A percentile compares a stretch with the other conserved stretches of the same genome.
Conservation (phyloP, 768 basidiomycete genomes). For the Suillus decipiens region DNA sequence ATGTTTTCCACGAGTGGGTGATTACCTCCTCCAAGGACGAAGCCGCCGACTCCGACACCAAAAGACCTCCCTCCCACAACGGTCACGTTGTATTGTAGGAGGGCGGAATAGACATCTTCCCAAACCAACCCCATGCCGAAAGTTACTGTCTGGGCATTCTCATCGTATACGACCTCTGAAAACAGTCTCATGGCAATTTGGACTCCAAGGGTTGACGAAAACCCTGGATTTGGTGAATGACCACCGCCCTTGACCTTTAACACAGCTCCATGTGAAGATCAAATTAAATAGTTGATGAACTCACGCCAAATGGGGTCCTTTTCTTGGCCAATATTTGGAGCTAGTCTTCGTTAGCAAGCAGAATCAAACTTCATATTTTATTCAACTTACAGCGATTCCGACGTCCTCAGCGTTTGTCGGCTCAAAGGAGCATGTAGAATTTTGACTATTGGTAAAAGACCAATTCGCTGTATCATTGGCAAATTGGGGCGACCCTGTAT, state of each 20-base stretch:
- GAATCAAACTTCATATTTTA: background rate
- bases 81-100: constrained; percentile 50
- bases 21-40: constrained; percentile 56
- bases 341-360: too few relatives aligned
- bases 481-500: constrained; percentile 35
- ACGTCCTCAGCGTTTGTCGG: constrained; percentile 56
- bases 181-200: constrained; percentile 59
- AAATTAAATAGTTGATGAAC: too few relatives aligned
- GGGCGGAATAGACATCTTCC: constrained; percentile 52
- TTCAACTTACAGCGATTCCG: constrained; percentile 41
- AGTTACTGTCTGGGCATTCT: constrained; percentile 37
- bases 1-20: background rate
- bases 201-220: constrained; percentile 61
- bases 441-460: constrained; percentile 49
- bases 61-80: constrained; percentile 59
- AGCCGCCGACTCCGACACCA: constrained; percentile 60
- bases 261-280: background rate
- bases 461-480: constrained; percentile 48
- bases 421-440: constrained; percentile 55
- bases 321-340: too few relatives aligned
- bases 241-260: constrained; percentile 64
- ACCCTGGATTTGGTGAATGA: constrained; percentile 54
- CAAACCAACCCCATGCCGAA: constrained; percentile 50
- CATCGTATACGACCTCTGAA: constrained; percentile 43
- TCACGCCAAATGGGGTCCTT: too few relatives aligned